Evolutionary conservation across 768 basidiomycete species (phyloP), one percentile per base, ranked within the genome.

Genomic region (Trametes sanguinea): DNA sequence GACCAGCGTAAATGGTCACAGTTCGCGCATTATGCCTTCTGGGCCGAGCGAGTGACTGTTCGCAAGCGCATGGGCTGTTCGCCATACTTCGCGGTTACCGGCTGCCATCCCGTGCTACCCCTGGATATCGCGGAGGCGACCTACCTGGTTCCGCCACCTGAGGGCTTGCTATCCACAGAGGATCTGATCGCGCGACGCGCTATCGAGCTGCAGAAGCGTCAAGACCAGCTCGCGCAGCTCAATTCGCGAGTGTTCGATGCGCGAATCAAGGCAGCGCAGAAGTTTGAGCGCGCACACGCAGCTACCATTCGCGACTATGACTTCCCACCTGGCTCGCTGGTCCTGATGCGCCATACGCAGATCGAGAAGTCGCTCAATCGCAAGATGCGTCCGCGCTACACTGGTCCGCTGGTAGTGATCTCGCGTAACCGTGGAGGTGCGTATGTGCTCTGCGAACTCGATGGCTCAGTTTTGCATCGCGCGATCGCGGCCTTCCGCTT

Each of bases 1-100:
- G 57, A 70, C n/a, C 17, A 59, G 11, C 47, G 27, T 10, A 60
- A 65, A 29, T 73, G 72, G 71, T 60, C 68, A 2, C 32, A 57
- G 16, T 55, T 73, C 0, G 67, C 59, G 1, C 62, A 68, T 4
- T 66, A 62, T 0, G 64, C 74, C 0, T 71, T 81, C 27, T 79
- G 77, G 77, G 70, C 79, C 0, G 76, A 81, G 7, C 57, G 72
- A 0, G 65, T 78, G 1, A 77, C 77, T 0, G 60, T 69, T 0
- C 61, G 70, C 0, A 61, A 68, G 10, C 51, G 67, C 0, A 71
- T 73, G 17, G 76, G 77, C 0, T 75, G 68, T 33, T 76, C 74
- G 0, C 77, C 76, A 1, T 69, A 63, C 51, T 67, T 62, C 53
- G 61, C 57, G 22, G 62, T 56, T 0, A 63, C 56, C n/a, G 65